Conservation (phyloP, 108 stramenopile species). For the Skeletonema tropicum region DNA sequence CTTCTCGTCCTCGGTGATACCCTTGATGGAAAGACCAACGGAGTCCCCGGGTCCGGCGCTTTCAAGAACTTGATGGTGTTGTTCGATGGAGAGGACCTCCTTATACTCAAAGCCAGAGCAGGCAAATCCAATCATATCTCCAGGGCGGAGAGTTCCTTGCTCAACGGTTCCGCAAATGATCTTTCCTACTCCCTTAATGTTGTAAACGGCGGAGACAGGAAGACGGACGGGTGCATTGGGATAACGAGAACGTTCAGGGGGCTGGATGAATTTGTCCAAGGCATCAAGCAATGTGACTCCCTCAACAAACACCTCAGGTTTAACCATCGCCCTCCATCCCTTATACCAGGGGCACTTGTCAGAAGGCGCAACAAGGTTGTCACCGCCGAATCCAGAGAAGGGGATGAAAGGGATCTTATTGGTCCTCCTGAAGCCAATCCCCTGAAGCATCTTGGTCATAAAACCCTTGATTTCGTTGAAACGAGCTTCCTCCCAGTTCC, state of each 20-base stretch:
- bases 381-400: constrained; percentile 77
- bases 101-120: constrained; percentile 66
- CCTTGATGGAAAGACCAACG: constrained; percentile 84
- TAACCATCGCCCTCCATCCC: constrained; percentile 71
- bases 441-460: constrained; percentile 80
- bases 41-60: constrained; percentile 77
- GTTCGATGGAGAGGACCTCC: constrained; percentile 84
- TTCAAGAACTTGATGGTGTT: constrained; percentile 78
- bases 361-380: constrained; percentile 72
- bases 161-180: constrained; percentile 81
- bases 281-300: constrained; percentile 74
- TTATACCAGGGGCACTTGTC: constrained; percentile 80
- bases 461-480: constrained; percentile 81
- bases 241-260: constrained; percentile 60
- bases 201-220: constrained; percentile 82
- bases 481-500: constrained; percentile 66
- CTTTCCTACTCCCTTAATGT: constrained; percentile 82
- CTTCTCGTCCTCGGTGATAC: constrained; percentile 82
- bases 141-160: constrained; percentile 73
- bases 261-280: constrained; percentile 76
- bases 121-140: constrained; percentile 73
- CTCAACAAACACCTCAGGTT: constrained; percentile 58
- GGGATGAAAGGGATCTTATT: constrained; percentile 85
- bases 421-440: constrained; percentile 83
- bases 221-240: constrained; percentile 70